Percentiles rank a stretch among this genome's conserved stretches.
phyloP scores from a whole-genome alignment of 2,329 filamentous ascomycete species.

The Pyrenochaeta sp. region DNA sequence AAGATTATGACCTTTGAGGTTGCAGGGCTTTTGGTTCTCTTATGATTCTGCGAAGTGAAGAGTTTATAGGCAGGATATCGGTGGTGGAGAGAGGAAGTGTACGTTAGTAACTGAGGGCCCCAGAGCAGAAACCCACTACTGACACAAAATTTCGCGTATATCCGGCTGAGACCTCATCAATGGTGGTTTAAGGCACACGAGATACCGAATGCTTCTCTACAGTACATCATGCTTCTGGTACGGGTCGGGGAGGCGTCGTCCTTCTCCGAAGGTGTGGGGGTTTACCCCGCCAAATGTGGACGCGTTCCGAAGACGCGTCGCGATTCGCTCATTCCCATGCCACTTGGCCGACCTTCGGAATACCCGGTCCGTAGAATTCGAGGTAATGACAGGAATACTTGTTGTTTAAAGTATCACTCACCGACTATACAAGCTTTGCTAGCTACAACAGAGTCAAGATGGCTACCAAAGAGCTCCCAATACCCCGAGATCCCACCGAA shows the following conservation, averaged over 20 bases:
- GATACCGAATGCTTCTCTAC: neutral
- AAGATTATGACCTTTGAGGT: no score
- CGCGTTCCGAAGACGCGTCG: slow-evolving; percentile 2
- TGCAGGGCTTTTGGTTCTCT: neutral
- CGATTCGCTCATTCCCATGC: slow-evolving; percentile 4
- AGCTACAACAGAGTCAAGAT: slow-evolving; percentile 9
- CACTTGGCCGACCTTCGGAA: neutral
- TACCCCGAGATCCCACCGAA: slow-evolving; percentile 43
- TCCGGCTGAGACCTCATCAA: neutral
- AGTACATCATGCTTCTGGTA: neutral
- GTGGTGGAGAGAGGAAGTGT: neutral
- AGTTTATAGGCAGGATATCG: neutral
- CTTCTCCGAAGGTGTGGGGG: slow-evolving; percentile 11
- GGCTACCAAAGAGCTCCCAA: slow-evolving; percentile 19
- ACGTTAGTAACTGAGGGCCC: no score
- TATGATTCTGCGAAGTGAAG: neutral
- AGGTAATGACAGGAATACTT: no score
- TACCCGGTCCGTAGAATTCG: neutral
- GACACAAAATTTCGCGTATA: neutral
- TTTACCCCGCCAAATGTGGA: slow-evolving; percentile 16
- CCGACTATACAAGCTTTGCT: neutral
- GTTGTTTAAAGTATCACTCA: neutral
- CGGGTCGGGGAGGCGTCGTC: slow-evolving; percentile 14
- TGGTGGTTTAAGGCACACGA: neutral
- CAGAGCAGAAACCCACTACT: no score